phyloP scores from a whole-genome alignment of 2,329 filamentous ascomycete species.

The Fusarium anguioides region DNA sequence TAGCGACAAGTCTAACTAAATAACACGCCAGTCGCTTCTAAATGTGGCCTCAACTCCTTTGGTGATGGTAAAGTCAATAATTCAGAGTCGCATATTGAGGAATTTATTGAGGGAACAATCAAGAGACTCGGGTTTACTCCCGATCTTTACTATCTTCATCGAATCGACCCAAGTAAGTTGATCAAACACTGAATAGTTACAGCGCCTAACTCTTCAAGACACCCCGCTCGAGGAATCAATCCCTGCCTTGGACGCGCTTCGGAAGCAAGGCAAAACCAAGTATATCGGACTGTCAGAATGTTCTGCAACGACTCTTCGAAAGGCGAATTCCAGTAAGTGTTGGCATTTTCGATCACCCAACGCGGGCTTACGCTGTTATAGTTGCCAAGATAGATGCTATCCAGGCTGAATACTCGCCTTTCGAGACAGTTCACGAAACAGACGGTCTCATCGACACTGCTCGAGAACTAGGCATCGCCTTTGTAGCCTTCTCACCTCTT shows the following conservation, averaged over 20 bases:
- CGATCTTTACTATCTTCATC: conserved; percentile 5
- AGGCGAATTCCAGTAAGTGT: background rate
- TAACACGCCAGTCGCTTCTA: background rate
- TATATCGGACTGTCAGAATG: conserved; percentile 10
- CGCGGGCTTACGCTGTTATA: background rate
- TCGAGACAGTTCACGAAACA: conserved; percentile 7
- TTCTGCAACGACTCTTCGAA: background rate
- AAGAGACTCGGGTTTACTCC: conserved; percentile 12
- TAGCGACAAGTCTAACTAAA: background rate
- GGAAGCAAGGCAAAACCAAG: conserved; percentile 2
- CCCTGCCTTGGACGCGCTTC: background rate
- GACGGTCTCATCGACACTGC: background rate
- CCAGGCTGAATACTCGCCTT: conserved; percentile 12
- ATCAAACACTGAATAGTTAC: rapidly evolving
- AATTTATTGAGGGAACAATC: conserved; percentile 4
- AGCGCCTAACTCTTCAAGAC: background rate
- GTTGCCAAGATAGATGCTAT: conserved; percentile 14
- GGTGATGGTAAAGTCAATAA: background rate
- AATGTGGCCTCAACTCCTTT: background rate
- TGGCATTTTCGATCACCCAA: rapidly evolving
- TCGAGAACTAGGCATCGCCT: background rate
- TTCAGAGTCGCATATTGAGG: background rate
- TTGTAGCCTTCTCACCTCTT: background rate
- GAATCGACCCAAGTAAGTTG: conserved; percentile 4
- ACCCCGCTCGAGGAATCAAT: conserved; percentile 3